Evolutionary conservation across 768 basidiomycete genomes (phyloP).

Genomic region (Trametes meyenii): DNA sequence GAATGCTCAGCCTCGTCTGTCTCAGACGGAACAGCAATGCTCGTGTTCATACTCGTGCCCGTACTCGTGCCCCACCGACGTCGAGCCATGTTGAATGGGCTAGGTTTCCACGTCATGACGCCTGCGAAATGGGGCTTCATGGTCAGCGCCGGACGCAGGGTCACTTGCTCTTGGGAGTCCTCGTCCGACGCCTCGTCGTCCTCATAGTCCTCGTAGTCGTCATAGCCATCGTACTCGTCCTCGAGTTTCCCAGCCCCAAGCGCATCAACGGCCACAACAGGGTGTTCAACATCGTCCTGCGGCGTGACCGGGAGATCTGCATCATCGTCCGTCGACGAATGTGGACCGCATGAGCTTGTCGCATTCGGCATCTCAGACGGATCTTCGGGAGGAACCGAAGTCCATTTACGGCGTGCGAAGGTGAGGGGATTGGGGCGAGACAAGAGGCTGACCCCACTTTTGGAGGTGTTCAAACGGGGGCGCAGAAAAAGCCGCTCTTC

Average conservation of each 20-base stretch:
- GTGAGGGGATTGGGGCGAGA: conserved; percentile 37
- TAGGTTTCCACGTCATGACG: conserved; percentile 28
- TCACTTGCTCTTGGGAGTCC: conserved; percentile 8
- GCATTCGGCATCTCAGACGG: conserved; percentile 2
- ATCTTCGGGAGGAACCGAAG: conserved; percentile 23
- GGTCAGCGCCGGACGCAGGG: conserved; percentile 1
- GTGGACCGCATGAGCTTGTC: conserved; percentile 2
- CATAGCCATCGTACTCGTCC: conserved; percentile 17
- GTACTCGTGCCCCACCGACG: conserved; percentile 30
- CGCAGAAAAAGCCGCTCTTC: conserved; percentile 23
- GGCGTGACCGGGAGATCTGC: conserved; percentile 29
- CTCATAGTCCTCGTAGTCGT: conserved; percentile 14
- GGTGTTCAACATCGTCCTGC: conserved; percentile 18
- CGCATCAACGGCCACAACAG: conserved; percentile 7
- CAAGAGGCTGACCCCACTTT: conserved; percentile 23
- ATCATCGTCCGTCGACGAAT: conserved; percentile 26
- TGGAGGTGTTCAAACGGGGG: conserved; percentile 15
- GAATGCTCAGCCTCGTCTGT: conserved; percentile 4
- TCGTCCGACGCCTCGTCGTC: conserved; percentile 18
- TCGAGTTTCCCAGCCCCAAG: neutral
- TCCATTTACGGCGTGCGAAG: conserved; percentile 40
- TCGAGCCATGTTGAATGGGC: conserved; percentile 32
- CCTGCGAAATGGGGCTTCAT: conserved; percentile 12
- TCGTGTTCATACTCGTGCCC: neutral
- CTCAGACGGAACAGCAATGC: neutral